phyloP scores from a whole-genome alignment of 495 filamentous ascomycete genomes.

The Bacidia rubella region DNA sequence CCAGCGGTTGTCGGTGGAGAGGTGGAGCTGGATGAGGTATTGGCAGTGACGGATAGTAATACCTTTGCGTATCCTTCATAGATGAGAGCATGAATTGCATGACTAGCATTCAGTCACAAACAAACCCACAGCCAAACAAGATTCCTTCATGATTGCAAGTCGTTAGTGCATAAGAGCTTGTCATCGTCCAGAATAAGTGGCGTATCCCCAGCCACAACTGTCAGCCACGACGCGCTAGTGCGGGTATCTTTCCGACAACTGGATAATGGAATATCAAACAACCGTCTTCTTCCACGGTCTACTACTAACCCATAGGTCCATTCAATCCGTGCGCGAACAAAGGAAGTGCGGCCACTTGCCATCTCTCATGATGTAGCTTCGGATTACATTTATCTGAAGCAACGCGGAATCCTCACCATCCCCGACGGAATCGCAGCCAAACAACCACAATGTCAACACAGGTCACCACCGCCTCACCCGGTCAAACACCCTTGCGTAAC shows the following conservation, averaged over 20 bases:
- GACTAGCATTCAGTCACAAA: background rate
- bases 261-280: background rate
- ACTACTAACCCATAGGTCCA: background rate
- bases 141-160: too few species aligned
- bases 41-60: constrained; percentile 39
- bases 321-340: too few species aligned
- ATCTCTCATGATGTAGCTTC: background rate
- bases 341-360: too few species aligned
- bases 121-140: too few species aligned
- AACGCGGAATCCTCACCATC: background rate
- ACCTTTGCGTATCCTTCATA: constrained; percentile 33
- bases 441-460: constrained; percentile 1
- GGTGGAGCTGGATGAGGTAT: constrained; percentile 42
- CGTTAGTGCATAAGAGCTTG: too few species aligned
- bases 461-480: background rate
- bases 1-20: constrained; percentile 54
- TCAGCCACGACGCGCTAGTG: constrained; percentile 1
- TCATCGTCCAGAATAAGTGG: too few species aligned
- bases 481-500: background rate
- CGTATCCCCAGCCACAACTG: too few species aligned
- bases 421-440: background rate
- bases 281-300: background rate
- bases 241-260: background rate
- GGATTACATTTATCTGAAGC: background rate
- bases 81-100: background rate